Base-by-base conservation (phyloP, 2,329 filamentous ascomycete genomes). In the Niveomyces coronatus region DNA sequence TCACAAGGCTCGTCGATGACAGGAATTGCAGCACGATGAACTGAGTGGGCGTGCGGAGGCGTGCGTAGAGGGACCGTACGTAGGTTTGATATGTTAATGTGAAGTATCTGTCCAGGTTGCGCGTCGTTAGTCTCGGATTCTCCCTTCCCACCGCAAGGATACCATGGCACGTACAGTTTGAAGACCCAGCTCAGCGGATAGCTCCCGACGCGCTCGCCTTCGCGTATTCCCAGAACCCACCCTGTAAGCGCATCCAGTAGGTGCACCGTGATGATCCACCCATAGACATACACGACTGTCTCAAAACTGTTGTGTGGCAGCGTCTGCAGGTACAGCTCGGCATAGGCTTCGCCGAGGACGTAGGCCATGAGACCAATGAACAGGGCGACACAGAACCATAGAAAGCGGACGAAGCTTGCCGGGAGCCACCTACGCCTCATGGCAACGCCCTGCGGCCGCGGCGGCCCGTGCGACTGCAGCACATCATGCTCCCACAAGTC, bases 151-250 rank as follows among this genome's bases (percentile, higher is more conserved):
- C n/a, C n/a, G n/a, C n/a, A n/a, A n/a, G n/a, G n/a, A n/a, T n/a
- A 4, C 28, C 14, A 13, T 11, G 14, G 14, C 24, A 59, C 71
- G 58, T 53, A 79, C 71, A 82, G 65, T 54, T 82, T 82, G 49
- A 82, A 82, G 29, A 80, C 71, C 73, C 76, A 82, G 46, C 75
- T 78, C 41, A 82, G 55, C n/a, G 78, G 78, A 49, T 82, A 82
- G 52, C 74, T 80, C 27, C 77, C 76, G 2, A 82, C 78, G 22
- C 77, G 64, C 52, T 82, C 74, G 33, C 78, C 77, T 47, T 81
- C 74, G 37, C 70, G 73, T 27, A 73, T 76, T 31, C 78, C 77
- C 27, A 82, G 56, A 33, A 82, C 78, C 74, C 75, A 82, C 2
- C 75, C 77, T 0, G 76, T 79, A 41, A 80, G 57, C 3, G 68